Evolutionary conservation across 2,329 filamentous ascomycete species (phyloP).

Genomic region (Fusarium liriodendri): DNA sequence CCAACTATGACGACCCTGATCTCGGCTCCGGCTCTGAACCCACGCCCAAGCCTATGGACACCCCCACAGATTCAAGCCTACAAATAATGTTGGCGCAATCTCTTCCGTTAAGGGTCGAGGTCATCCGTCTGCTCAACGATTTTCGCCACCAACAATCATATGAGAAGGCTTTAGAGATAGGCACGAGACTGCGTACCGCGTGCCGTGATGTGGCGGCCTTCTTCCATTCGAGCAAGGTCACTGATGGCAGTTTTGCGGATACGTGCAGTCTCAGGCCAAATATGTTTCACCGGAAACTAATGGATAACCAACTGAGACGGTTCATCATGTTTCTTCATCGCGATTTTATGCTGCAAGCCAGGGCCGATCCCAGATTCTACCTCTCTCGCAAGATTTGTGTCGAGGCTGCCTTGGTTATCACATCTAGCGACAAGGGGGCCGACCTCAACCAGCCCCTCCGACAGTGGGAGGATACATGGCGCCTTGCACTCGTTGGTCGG

Average conservation of each 20-base stretch:
- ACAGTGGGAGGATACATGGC: conserved; percentile 38
- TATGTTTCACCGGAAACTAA: conserved; percentile 38
- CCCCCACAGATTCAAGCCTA: conserved; percentile 38
- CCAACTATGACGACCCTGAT: conserved; percentile 39
- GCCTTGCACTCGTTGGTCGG: conserved; percentile 40
- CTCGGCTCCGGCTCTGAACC: conserved; percentile 24
- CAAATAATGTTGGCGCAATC: conserved; percentile 38
- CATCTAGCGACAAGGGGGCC: conserved; percentile 27
- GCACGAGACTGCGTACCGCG: conserved; percentile 33
- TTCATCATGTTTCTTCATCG: conserved; percentile 44
- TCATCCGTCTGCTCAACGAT: conserved; percentile 38
- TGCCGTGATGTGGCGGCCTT: conserved; percentile 40
- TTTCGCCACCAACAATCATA: conserved; percentile 35
- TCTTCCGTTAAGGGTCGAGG: conserved; percentile 33
- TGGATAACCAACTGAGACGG: conserved; percentile 41
- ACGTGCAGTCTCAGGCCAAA: conserved; percentile 22
- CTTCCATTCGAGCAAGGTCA: conserved; percentile 24
- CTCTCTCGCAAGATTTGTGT: conserved; percentile 42
- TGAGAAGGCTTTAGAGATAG: conserved; percentile 32
- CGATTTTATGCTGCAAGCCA: conserved; percentile 43
- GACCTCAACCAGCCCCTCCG: conserved; percentile 25
- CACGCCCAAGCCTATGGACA: conserved; percentile 10
- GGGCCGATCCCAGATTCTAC: conserved; percentile 37
- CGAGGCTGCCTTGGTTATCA: conserved; percentile 40
- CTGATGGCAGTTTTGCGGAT: not conserved